These are phyloP conservation scores for Phyllostachys edulis DNA, from an alignment of 176 grass and related monocot genomes.

Conservation along the genomic window DNA sequence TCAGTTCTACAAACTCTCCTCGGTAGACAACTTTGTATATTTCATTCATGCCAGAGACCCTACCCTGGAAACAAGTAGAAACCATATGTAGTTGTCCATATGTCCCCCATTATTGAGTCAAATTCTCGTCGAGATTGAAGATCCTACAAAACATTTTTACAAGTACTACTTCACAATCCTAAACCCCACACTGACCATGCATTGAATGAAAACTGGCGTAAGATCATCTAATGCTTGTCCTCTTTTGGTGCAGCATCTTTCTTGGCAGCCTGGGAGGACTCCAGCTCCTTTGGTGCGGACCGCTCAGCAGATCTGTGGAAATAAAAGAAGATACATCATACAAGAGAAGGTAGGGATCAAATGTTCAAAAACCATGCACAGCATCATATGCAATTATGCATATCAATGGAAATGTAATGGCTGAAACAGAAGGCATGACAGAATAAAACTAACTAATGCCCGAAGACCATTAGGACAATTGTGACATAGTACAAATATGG, in stretches of 20 bases:
- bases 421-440: neutral
- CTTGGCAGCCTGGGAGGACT: constrained; percentile 60
- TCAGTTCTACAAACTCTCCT: neutral
- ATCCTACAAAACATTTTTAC: constrained; percentile 32
- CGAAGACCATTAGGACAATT: neutral
- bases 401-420: neutral
- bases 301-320: constrained; percentile 54
- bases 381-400: neutral
- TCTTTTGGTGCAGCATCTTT: constrained; percentile 65
- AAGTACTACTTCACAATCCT: constrained; percentile 14
- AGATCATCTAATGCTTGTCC: constrained; percentile 51
- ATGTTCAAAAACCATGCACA: neutral
- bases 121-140: neutral
- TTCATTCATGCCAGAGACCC: neutral
- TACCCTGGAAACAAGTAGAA: neutral
- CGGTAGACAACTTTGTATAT: neutral
- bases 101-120: constrained; percentile 23
- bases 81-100: neutral
- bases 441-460: neutral
- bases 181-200: neutral
- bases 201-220: neutral
- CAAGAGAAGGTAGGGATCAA: neutral
- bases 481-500: neutral
- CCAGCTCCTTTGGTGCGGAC: constrained; percentile 56
- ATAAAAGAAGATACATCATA: constrained; percentile 4